These are phyloP conservation scores for Lenzites betulinus DNA, from an alignment of 768 basidiomycete genomes.

Conservation along the genomic window DNA sequence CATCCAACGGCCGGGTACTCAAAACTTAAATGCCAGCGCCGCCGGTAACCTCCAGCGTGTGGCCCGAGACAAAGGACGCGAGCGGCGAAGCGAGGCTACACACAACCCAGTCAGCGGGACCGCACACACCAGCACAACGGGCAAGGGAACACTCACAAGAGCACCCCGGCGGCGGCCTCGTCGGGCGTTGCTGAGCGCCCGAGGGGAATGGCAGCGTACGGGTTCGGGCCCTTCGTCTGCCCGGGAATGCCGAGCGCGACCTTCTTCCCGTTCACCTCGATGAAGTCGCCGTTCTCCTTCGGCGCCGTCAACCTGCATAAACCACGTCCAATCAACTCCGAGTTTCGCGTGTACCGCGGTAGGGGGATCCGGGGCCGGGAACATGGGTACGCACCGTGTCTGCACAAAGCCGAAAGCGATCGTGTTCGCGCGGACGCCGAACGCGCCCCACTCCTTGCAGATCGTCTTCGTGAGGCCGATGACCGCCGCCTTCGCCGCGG, in stretches of 20 bases:
- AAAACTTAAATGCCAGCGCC: slow-evolving; percentile 65
- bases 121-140: background rate
- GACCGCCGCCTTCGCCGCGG: slow-evolving; percentile 78
- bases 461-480: slow-evolving; percentile 83
- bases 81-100: slow-evolving; percentile 74
- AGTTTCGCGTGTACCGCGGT: background rate
- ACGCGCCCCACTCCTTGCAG: slow-evolving; percentile 85
- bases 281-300: slow-evolving; percentile 74
- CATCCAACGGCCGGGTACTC: too few relatives aligned
- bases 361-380: background rate
- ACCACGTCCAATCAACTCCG: background rate
- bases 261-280: slow-evolving; percentile 82
- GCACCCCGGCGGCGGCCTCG: slow-evolving; percentile 72
- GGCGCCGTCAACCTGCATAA: slow-evolving; percentile 64
- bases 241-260: slow-evolving; percentile 78
- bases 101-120: background rate
- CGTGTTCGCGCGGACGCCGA: slow-evolving; percentile 81
- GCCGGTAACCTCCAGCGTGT: slow-evolving; percentile 84
- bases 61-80: slow-evolving; percentile 79
- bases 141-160: slow-evolving; percentile 60
- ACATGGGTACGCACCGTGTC: slow-evolving; percentile 60
- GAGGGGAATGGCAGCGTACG: slow-evolving; percentile 62
- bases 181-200: slow-evolving; percentile 67
- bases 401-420: slow-evolving; percentile 78
- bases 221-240: slow-evolving; percentile 43